Evolutionary conservation across 257 asterid genomes (phyloP).

Genomic region (Parsonsia alboflavescens): DNA sequence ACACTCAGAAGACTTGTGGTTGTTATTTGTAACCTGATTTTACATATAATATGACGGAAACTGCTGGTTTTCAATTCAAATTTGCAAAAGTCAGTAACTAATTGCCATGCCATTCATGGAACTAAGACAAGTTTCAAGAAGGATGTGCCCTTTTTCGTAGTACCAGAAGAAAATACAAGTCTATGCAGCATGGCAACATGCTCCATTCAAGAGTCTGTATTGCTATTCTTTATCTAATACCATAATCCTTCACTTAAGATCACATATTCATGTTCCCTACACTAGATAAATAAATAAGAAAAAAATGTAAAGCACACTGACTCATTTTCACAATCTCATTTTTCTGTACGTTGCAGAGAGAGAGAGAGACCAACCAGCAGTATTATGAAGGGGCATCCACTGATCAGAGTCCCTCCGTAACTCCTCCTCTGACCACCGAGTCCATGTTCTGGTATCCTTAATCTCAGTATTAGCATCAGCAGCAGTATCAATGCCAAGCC

Average conservation of each 20-base stretch:
- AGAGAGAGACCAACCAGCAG: constrained; percentile 38
- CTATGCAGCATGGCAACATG: neutral
- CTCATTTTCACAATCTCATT: neutral
- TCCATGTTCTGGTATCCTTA: constrained; percentile 75
- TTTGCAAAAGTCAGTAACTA: neutral
- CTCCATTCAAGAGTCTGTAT: neutral
- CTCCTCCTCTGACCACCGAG: constrained; percentile 83
- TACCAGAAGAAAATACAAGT: neutral
- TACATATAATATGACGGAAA: neutral
- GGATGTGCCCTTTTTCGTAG: neutral
- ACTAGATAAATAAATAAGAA: neutral
- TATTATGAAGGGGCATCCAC: constrained; percentile 82
- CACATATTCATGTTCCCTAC: neutral
- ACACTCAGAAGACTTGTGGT: neutral
- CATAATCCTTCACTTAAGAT: neutral
- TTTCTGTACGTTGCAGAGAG: neutral
- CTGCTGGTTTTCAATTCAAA: neutral
- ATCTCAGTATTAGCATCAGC: constrained; percentile 67
- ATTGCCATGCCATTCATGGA: neutral
- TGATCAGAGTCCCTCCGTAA: constrained; percentile 53
- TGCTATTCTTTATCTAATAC: neutral
- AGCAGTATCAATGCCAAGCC: constrained; percentile 79
- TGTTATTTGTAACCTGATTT: neutral
- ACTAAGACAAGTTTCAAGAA: neutral
- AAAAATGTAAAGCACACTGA: neutral